Conservation (phyloP, 768 basidiomycete genomes). For the Mycena maculata region DNA sequence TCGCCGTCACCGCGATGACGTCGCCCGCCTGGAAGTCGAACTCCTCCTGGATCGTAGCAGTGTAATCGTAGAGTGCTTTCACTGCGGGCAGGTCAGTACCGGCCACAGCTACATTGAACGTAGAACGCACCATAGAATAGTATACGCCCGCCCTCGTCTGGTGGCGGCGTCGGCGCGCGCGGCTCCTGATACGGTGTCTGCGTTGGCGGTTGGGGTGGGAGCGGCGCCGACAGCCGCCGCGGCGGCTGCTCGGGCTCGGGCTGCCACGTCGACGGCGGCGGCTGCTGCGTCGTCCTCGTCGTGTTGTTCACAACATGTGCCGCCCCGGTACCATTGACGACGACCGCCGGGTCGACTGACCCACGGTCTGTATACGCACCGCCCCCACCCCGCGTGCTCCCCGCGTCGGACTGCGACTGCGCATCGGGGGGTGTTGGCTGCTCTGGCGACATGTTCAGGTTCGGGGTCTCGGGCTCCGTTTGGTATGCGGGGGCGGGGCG, state of each 20-base stretch:
- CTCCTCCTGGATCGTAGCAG: slow-evolving; percentile 88
- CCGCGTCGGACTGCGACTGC: slow-evolving; percentile 21
- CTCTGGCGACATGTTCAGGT: background rate
- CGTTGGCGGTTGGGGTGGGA: slow-evolving; percentile 26
- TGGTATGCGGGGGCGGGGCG: slow-evolving; percentile 27
- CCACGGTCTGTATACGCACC: slow-evolving; percentile 28
- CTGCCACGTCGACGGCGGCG: slow-evolving; percentile 34
- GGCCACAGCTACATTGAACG: slow-evolving; percentile 5
- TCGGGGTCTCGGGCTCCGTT: background rate
- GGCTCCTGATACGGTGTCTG: slow-evolving; percentile 29
- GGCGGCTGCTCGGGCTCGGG: slow-evolving; percentile 20
- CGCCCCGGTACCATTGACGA: slow-evolving; percentile 22
- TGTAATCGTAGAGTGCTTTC: slow-evolving; percentile 91
- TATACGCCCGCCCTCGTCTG: slow-evolving; percentile 82
- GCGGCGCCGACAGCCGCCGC: slow-evolving; percentile 26
- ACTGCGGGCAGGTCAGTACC: slow-evolving; percentile 57
- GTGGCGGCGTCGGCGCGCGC: slow-evolving; percentile 34
- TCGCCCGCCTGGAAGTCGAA: slow-evolving; percentile 97
- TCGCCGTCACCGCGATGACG: slow-evolving; percentile 94
- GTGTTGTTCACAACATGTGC: background rate
- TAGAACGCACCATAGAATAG: slow-evolving; percentile 84
- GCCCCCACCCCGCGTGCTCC: slow-evolving; percentile 20
- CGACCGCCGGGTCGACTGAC: slow-evolving; percentile 26
- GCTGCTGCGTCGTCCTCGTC: slow-evolving; percentile 46
- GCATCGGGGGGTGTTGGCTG: slow-evolving; percentile 11